Percentiles rank a stretch among this genome's conserved stretches.
Conservation (phyloP, 257 asterid genomes). For the Cruciata laevipes region DNA sequence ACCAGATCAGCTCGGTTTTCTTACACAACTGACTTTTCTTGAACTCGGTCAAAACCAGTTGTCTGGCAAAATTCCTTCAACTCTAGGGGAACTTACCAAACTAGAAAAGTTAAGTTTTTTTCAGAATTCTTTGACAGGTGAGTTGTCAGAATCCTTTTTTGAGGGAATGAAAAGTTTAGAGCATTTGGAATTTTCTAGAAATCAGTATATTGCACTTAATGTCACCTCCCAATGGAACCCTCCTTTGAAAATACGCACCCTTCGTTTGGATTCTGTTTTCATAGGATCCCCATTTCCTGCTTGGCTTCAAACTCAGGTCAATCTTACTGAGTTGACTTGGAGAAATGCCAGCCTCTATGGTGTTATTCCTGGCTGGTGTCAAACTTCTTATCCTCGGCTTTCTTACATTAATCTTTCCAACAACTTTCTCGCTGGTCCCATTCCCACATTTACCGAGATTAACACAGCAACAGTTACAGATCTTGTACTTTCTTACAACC, state of each 20-base stretch:
- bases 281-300: slow-evolving; percentile 1
- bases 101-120: neutral
- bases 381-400: neutral
- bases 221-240: slow-evolving; percentile 13
- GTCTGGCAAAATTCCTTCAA: slow-evolving; percentile 7
- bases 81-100: slow-evolving; percentile 9
- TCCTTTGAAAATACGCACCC: slow-evolving; percentile 2
- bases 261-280: neutral
- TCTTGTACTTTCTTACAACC: neutral
- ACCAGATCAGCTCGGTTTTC: neutral
- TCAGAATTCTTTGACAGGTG: slow-evolving; percentile 11
- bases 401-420: neutral
- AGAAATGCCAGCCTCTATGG: neutral
- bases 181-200: neutral
- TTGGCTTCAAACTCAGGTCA: neutral
- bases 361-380: neutral
- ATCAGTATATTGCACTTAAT: neutral
- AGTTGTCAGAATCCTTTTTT: slow-evolving; percentile 12
- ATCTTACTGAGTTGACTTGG: neutral
- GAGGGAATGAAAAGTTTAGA: neutral
- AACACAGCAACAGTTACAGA: too few species aligned
- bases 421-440: neutral
- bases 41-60: neutral
- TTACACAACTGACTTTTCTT: neutral
- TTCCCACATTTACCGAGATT: neutral